These are phyloP conservation scores for Gossypium australe DNA, from an alignment of 345 rosid genomes.

Conservation along the genomic window DNA sequence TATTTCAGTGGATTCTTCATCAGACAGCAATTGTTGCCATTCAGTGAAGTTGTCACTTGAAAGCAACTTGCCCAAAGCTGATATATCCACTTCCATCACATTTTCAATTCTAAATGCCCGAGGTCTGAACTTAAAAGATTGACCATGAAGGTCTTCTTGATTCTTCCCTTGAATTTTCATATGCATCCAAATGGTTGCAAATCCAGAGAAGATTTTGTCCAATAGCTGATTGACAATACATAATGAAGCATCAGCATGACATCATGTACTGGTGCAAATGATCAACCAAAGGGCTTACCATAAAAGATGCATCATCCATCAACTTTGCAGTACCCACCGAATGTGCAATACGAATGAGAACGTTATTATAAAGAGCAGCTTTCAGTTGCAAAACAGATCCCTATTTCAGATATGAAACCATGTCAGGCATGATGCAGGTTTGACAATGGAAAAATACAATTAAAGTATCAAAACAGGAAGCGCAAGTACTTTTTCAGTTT, in stretches of 20 bases:
- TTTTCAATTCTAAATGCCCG: constrained; percentile 66
- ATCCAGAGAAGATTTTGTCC: constrained; percentile 54
- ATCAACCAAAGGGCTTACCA: constrained; percentile 35
- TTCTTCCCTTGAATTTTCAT: constrained; percentile 61
- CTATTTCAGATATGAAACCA: constrained; percentile 28
- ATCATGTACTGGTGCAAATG: not conserved
- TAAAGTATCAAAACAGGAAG: not conserved
- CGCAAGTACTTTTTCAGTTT: constrained; percentile 39
- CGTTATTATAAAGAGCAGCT: constrained; percentile 48
- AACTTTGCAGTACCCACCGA: constrained; percentile 47
- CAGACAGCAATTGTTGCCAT: constrained; percentile 69
- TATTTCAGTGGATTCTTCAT: constrained; percentile 48
- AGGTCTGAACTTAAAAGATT: constrained; percentile 65
- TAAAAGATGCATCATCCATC: constrained; percentile 60
- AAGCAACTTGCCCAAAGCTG: constrained; percentile 49
- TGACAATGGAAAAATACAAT: not conserved
- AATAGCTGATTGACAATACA: constrained; percentile 43
- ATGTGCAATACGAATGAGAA: constrained; percentile 59
- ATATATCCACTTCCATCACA: constrained; percentile 71
- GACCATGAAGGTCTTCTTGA: constrained; percentile 55
- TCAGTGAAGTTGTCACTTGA: constrained; percentile 57
- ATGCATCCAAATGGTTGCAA: constrained; percentile 66
- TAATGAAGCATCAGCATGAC: constrained; percentile 19
- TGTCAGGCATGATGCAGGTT: constrained; percentile 2
- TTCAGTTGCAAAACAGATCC: constrained; percentile 50